Percentiles rank a stretch among this genome's conserved stretches.
Conservation (phyloP, 495 filamentous ascomycete genomes). For the Penicillium daleae region DNA sequence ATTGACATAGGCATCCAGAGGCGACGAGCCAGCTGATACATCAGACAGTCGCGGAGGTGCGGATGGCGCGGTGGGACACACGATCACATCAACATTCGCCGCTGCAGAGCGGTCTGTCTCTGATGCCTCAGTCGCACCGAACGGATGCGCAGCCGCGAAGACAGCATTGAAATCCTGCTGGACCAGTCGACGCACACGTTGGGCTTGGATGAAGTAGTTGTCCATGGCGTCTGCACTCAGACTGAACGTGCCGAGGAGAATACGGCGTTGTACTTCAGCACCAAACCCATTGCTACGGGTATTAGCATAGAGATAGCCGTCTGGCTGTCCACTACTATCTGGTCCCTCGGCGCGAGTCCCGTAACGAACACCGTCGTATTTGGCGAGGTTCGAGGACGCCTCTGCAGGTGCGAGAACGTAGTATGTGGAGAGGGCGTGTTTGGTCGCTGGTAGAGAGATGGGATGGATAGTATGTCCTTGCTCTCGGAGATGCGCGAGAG, state of each 20-base stretch:
- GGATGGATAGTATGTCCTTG: conserved; percentile 71
- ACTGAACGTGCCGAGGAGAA: conserved; percentile 87
- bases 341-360: conserved; percentile 56
- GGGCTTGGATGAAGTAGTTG: conserved; percentile 96
- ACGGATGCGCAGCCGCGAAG: conserved; percentile 69
- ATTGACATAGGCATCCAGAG: conserved; percentile 74
- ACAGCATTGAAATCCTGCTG: conserved; percentile 81
- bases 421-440: conserved; percentile 85
- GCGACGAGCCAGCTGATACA: conserved; percentile 35
- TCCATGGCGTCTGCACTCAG: conserved; percentile 89
- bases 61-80: conserved; percentile 87
- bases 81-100: conserved; percentile 74
- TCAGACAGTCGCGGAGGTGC: conserved; percentile 67
- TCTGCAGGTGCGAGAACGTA: conserved; percentile 95
- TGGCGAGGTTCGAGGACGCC: conserved; percentile 95
- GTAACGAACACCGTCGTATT: conserved; percentile 94
- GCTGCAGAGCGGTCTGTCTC: conserved; percentile 42
- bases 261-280: conserved; percentile 79
- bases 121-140: conserved; percentile 43
- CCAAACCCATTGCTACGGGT: conserved; percentile 79
- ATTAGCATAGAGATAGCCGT: conserved; percentile 70
- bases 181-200: conserved; percentile 82
- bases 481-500: conserved; percentile 57
- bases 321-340: conserved; percentile 32
- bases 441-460: conserved; percentile 83